Evolutionary conservation across 306 rosid species (phyloP).

Genomic region (Spatholobus suberectus): DNA sequence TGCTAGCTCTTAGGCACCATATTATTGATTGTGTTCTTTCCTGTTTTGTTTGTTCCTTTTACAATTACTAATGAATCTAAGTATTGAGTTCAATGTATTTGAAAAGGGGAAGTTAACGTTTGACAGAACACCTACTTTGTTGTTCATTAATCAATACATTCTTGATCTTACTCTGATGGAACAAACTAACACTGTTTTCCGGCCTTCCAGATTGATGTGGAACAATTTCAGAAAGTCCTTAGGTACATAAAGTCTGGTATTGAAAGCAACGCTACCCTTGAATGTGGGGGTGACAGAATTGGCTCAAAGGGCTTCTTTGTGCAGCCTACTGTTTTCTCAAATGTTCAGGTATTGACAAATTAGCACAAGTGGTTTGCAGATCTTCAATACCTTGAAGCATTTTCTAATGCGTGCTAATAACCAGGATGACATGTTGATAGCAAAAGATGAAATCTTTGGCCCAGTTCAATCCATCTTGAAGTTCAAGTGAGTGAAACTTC

Average conservation of each 20-base stretch:
- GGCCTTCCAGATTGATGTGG: not conserved
- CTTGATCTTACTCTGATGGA: not conserved
- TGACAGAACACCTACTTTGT: not conserved
- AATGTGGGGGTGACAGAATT: constrained; percentile 9
- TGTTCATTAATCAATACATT: not conserved
- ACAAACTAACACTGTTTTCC: not conserved
- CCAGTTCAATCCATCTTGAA: constrained; percentile 69
- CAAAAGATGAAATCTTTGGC: constrained; percentile 39
- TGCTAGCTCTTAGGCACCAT: not conserved
- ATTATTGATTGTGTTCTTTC: not conserved
- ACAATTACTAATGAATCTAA: not conserved
- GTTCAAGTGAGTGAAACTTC: constrained; percentile 56
- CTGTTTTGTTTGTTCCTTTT: not conserved
- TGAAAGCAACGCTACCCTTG: constrained; percentile 3
- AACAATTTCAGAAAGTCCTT: constrained; percentile 8
- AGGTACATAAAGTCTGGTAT: constrained; percentile 19
- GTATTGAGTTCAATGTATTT: not conserved
- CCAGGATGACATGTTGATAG: constrained; percentile 22
- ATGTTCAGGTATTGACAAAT: not conserved
- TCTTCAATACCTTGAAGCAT: not conserved
- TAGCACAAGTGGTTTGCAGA: not conserved
- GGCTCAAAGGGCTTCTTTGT: constrained; percentile 1
- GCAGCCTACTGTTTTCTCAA: not conserved
- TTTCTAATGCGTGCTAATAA: not conserved
- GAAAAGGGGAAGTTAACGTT: not conserved